Percentiles rank a stretch among this genome's conserved stretches.
Evolutionary conservation across 208 protist species (phyloP).

Genomic region (Trypanosoma caninum): DNA sequence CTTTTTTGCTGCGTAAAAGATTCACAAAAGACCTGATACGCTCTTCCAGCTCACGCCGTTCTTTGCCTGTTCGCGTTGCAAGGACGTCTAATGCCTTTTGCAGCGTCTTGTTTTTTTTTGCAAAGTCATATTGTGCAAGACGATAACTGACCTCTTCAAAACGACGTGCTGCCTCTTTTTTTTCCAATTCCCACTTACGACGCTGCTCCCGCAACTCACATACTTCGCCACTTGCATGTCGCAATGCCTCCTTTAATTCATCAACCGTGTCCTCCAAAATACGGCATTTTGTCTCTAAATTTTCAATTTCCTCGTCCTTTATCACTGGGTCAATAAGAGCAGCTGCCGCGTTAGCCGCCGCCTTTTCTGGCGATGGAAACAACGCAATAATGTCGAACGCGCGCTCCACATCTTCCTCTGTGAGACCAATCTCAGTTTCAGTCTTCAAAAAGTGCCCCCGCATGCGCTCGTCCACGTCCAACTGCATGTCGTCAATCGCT

Average conservation of each 20-base stretch:
- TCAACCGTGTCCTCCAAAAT: constrained; percentile 11
- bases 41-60: constrained; percentile 54
- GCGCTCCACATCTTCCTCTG: constrained; percentile 41
- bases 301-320: constrained; percentile 67
- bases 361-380: constrained; percentile 36
- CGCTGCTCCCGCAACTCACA: constrained; percentile 3
- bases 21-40: constrained; percentile 46
- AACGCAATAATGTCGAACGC: constrained; percentile 33
- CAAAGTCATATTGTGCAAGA: constrained; percentile 56
- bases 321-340: constrained; percentile 56
- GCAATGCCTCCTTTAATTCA: constrained; percentile 31
- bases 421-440: constrained; percentile 64
- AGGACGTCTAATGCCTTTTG: constrained; percentile 46
- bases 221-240: not conserved
- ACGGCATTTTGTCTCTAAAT: constrained; percentile 39
- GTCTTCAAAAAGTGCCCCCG: constrained; percentile 75
- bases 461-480: constrained; percentile 81
- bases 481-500: constrained; percentile 87
- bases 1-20: constrained; percentile 52
- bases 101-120: constrained; percentile 48
- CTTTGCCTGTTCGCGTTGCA: constrained; percentile 36
- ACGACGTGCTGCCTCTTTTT: constrained; percentile 30
- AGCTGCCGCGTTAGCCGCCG: constrained; percentile 25
- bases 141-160: constrained; percentile 76
- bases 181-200: constrained; percentile 25